phyloP scores from a whole-genome alignment of 306 rosid species.

The Purshia tridentata region DNA sequence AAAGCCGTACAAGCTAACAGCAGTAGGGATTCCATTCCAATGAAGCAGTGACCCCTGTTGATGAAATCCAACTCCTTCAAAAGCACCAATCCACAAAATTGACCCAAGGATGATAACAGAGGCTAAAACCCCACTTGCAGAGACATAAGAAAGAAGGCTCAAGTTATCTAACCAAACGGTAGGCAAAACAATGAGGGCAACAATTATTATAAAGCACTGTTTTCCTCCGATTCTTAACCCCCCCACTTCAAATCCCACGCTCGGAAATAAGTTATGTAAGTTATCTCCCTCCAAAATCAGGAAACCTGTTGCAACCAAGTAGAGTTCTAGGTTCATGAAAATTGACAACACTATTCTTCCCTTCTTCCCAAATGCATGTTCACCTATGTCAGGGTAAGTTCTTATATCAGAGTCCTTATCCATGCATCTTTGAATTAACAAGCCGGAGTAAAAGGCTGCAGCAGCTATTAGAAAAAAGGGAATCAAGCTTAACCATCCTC shows the following conservation, averaged over 20 bases:
- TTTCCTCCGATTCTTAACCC: conserved; percentile 40
- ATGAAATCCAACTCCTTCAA: conserved; percentile 50
- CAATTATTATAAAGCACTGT: conserved; percentile 39
- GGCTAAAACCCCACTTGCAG: conserved; percentile 64
- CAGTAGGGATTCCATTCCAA: conserved; percentile 58
- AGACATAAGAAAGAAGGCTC: conserved; percentile 55
- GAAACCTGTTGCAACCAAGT: conserved; percentile 54
- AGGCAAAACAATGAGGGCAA: conserved; percentile 46
- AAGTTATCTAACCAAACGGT: conserved; percentile 56
- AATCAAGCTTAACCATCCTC: conserved; percentile 65
- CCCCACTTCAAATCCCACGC: conserved; percentile 21
- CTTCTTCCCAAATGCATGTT: conserved; percentile 55
- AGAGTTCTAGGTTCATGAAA: conserved; percentile 52
- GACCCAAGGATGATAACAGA: conserved; percentile 45
- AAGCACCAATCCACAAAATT: conserved; percentile 43
- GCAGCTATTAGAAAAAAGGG: conserved; percentile 42
- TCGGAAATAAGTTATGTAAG: conserved; percentile 42
- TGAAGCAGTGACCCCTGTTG: conserved; percentile 35
- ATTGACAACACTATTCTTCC: conserved; percentile 45
- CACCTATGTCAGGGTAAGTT: conserved; percentile 59
- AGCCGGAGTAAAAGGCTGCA: conserved; percentile 43
- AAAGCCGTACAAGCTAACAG: conserved; percentile 60
- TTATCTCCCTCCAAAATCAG: conserved; percentile 67
- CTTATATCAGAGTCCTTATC: conserved; percentile 36
- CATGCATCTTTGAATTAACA: conserved; percentile 60